A percentile compares a stretch with the other conserved stretches of the same genome.
Evolutionary conservation across 169 alveolate genomes (phyloP).

Genomic region (Cryptosporidium sp.): DNA sequence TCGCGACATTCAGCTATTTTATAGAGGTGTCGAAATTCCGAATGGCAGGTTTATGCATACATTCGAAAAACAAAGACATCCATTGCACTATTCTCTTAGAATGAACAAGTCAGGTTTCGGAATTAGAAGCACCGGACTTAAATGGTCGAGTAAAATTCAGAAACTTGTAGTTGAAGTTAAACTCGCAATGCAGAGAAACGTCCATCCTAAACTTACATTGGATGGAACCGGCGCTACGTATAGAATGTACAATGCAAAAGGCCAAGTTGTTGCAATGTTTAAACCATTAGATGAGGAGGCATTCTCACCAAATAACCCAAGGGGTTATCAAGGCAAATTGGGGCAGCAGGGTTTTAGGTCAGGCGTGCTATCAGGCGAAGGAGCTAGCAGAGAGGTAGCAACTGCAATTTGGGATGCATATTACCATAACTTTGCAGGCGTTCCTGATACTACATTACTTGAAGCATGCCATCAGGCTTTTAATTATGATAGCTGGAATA

Average conservation of each 20-base stretch:
- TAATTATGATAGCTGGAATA: conserved; percentile 82
- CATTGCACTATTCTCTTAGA: conserved; percentile 78
- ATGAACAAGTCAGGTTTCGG: conserved; percentile 76
- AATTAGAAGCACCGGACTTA: conserved; percentile 78
- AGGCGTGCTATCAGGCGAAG: conserved; percentile 98
- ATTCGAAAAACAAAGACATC: conserved; percentile 81
- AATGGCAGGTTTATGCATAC: conserved; percentile 89
- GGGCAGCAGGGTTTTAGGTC: conserved; percentile 94
- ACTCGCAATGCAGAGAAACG: conserved; percentile 91
- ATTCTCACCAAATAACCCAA: conserved; percentile 97
- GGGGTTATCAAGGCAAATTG: conserved; percentile 94
- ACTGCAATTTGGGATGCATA: conserved; percentile 93
- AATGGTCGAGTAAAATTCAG: conserved; percentile 80
- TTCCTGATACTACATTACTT: conserved; percentile 97
- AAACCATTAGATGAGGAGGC: conserved; percentile 99
- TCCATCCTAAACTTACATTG: conserved; percentile 95
- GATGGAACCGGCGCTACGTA: conserved; percentile 99
- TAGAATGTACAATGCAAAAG: conserved; percentile 88
- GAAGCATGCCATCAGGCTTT: conserved; percentile 95
- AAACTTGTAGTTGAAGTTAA: conserved; percentile 86
- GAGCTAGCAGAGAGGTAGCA: conserved; percentile 98
- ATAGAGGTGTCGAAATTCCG: conserved; percentile 90
- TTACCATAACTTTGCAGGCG: conserved; percentile 90
- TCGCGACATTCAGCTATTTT: conserved; percentile 85
- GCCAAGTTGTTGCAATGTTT: conserved; percentile 93